Percentiles rank a stretch among this genome's conserved stretches.
Evolutionary conservation across 768 basidiomycete species (phyloP).

Genomic region (Pulveroboletus sp.): DNA sequence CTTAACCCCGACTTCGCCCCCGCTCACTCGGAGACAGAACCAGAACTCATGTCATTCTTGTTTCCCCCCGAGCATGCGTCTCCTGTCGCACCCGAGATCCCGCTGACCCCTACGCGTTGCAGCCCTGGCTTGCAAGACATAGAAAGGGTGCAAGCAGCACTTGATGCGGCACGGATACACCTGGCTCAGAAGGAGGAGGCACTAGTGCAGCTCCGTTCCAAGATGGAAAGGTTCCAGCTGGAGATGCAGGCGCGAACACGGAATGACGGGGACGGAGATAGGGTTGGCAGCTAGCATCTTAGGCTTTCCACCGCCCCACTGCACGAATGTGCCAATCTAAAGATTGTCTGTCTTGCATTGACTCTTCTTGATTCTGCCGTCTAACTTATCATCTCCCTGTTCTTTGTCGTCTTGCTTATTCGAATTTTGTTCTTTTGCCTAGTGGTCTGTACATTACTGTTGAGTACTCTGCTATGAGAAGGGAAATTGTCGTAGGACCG

Average conservation of each 20-base stretch:
- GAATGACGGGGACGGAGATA: neutral
- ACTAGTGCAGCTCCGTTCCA: conserved; percentile 16
- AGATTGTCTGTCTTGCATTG: neutral
- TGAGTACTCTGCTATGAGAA: too few relatives aligned
- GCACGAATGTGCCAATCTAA: neutral
- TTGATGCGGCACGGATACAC: conserved; percentile 19
- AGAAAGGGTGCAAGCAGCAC: conserved; percentile 16
- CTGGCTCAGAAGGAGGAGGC: conserved; percentile 22
- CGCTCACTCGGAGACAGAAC: neutral
- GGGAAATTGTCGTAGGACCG: too few relatives aligned
- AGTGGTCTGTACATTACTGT: neutral
- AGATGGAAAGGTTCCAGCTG: conserved; percentile 20
- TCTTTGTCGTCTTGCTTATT: neutral
- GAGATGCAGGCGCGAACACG: conserved; percentile 3
- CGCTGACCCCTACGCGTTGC: neutral
- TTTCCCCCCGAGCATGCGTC: conserved; percentile 20
- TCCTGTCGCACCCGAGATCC: conserved; percentile 7
- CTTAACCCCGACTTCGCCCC: conserved; percentile 8
- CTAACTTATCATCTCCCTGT: neutral
- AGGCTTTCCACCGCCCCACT: neutral
- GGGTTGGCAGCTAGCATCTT: neutral
- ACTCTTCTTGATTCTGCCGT: neutral
- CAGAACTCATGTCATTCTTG: conserved; percentile 14
- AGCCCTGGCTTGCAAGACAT: conserved; percentile 16
- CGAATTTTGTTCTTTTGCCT: neutral